A percentile compares a stretch with the other conserved stretches of the same genome.
Evolutionary conservation across 805 yeast genomes (phyloP).

Genomic region (Sugiyamaella smithiae): DNA sequence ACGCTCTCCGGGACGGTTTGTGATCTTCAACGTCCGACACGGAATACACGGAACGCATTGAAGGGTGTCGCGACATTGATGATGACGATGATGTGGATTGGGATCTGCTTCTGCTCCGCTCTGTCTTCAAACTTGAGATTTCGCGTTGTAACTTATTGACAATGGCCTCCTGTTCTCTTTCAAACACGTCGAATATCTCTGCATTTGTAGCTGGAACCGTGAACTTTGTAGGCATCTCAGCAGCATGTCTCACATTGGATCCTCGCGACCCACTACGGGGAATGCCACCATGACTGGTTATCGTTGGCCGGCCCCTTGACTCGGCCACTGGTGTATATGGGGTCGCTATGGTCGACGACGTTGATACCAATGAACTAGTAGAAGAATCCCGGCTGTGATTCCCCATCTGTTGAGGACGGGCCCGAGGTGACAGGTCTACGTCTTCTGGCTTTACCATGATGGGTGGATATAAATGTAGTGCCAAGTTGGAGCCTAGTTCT

Average conservation of each 20-base stretch:
- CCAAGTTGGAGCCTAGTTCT: too few species aligned
- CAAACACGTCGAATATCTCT: slow-evolving; percentile 45
- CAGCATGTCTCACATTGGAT: background rate
- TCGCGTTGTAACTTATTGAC: slow-evolving; percentile 65
- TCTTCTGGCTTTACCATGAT: background rate
- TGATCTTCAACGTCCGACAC: slow-evolving; percentile 21
- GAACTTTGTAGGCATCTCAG: slow-evolving; percentile 7
- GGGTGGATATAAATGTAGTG: too few species aligned
- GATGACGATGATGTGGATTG: slow-evolving; percentile 32
- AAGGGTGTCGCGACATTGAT: slow-evolving; percentile 28
- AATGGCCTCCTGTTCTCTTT: slow-evolving; percentile 72
- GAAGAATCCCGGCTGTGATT: background rate
- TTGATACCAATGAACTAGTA: background rate
- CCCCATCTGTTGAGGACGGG: background rate
- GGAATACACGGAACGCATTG: slow-evolving; percentile 24
- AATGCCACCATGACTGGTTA: background rate
- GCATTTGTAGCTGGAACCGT: slow-evolving; percentile 15
- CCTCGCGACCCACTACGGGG: slow-evolving; percentile 5
- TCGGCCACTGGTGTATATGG: background rate
- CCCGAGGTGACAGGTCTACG: background rate
- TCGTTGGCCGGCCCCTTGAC: background rate
- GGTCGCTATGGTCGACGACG: background rate
- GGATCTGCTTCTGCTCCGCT: slow-evolving; percentile 36
- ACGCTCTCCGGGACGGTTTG: slow-evolving; percentile 20
- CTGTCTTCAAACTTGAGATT: slow-evolving; percentile 52